Percentiles rank a stretch among this genome's conserved stretches.
Conservation (phyloP, 2,329 filamentous ascomycete species). For the Neonectria punicea region DNA sequence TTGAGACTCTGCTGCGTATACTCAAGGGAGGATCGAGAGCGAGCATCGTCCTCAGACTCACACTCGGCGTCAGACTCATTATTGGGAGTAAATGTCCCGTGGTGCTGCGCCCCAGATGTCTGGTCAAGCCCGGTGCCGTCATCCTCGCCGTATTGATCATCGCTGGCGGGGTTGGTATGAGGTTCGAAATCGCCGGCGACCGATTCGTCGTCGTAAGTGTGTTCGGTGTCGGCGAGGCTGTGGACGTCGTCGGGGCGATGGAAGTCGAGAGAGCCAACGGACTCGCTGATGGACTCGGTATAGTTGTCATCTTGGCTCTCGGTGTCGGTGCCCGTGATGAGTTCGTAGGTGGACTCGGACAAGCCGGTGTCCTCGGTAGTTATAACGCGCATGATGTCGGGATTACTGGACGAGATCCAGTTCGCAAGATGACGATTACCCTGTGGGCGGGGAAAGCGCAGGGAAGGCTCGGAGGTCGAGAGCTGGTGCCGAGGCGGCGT, state of each 20-base stretch:
- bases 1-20: conserved; percentile 62
- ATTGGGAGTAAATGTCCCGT: conserved; percentile 24
- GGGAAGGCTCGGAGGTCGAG: conserved; percentile 58
- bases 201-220: conserved; percentile 57
- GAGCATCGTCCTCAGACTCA: conserved; percentile 56
- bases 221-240: conserved; percentile 61
- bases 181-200: conserved; percentile 48
- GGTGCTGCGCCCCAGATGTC: conserved; percentile 26
- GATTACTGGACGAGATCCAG: conserved; percentile 68
- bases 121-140: conserved; percentile 18
- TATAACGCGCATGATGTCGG: conserved; percentile 64
- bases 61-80: conserved; percentile 41
- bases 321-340: conserved; percentile 64
- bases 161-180: conserved; percentile 14
- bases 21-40: conserved; percentile 55
- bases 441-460: conserved; percentile 67
- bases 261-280: conserved; percentile 61
- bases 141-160: conserved; percentile 27
- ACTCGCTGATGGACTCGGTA: conserved; percentile 60
- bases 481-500: conserved; percentile 34
- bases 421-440: conserved; percentile 66
- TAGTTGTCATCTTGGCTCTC: conserved; percentile 62
- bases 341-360: conserved; percentile 66
- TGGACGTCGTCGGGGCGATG: conserved; percentile 63
- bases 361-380: conserved; percentile 61